Evolutionary conservation across 768 basidiomycete species (phyloP).

Genomic region (Leccinum incarnatum): DNA sequence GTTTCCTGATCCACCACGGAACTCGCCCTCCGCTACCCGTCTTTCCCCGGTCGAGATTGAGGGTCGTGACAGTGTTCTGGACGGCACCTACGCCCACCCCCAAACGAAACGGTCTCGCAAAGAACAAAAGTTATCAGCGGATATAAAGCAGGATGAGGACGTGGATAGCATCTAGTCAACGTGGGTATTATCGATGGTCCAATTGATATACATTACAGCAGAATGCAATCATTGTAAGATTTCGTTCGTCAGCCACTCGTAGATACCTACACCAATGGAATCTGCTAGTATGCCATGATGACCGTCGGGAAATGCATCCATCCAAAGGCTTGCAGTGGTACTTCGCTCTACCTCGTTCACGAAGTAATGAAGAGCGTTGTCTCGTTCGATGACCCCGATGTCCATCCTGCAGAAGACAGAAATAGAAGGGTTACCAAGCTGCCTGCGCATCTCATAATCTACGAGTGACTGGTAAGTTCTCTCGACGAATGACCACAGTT

Average conservation of each 20-base stretch:
- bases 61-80: no score
- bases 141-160: no score
- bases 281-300: background rate
- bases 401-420: background rate
- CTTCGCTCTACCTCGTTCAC: background rate
- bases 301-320: background rate
- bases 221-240: background rate
- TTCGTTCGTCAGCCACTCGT: background rate
- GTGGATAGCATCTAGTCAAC: no score
- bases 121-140: no score
- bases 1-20: no score
- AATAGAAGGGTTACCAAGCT: background rate
- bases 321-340: background rate
- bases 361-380: background rate
- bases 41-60: no score
- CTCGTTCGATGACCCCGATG: background rate
- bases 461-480: background rate
- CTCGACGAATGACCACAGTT: background rate
- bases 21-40: no score
- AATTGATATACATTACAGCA: no score
- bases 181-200: no score
- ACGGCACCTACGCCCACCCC: no score
- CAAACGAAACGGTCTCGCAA: no score
- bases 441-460: background rate
- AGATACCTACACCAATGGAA: background rate